A percentile compares a stretch with the other conserved stretches of the same genome.
These are phyloP conservation scores for Calocera cornea DNA, from an alignment of 768 basidiomycete genomes.

Conservation along the genomic window DNA sequence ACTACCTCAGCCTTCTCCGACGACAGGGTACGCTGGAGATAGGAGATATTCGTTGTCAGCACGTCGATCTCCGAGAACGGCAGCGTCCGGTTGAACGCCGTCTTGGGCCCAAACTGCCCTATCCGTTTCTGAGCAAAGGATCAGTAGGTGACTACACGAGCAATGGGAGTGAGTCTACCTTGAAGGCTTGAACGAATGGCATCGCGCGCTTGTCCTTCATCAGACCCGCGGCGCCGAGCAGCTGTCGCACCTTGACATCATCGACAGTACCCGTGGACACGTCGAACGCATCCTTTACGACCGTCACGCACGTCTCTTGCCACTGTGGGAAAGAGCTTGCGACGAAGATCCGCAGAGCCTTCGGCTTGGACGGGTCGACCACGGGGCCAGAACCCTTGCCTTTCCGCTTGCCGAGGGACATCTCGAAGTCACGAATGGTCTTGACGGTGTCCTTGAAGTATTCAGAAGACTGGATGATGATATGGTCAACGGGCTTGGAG, in stretches of 20 bases:
- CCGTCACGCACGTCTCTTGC: conserved; percentile 73
- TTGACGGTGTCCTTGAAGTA: conserved; percentile 92
- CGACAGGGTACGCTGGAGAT: conserved; percentile 49
- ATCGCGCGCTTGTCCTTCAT: conserved; percentile 93
- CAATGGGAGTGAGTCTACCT: conserved; percentile 38
- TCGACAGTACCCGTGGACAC: conserved; percentile 53
- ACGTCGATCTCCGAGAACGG: conserved; percentile 73
- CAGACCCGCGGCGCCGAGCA: conserved; percentile 55
- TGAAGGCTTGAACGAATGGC: conserved; percentile 89
- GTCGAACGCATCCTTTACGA: conserved; percentile 55
- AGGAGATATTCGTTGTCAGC: conserved; percentile 55
- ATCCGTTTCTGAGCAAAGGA: conserved; percentile 56
- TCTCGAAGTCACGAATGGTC: conserved; percentile 79
- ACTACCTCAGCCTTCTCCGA: conserved; percentile 36
- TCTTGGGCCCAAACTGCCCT: conserved; percentile 53
- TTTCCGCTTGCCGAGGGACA: conserved; percentile 61
- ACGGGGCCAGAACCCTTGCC: conserved; percentile 53
- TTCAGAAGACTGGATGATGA: conserved; percentile 52
- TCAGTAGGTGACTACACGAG: neutral
- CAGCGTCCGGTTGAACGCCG: conserved; percentile 69
- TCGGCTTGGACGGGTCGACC: conserved; percentile 67
- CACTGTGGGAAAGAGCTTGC: conserved; percentile 84
- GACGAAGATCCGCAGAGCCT: conserved; percentile 78
- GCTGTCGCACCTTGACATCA: conserved; percentile 59
- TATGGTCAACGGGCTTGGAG: conserved; percentile 42